Percentiles rank a stretch among this genome's conserved stretches.
These are phyloP conservation scores for Tranzscheliella williamsii DNA, from an alignment of 1,284 basidiomycete genomes.

Conservation along the genomic window DNA sequence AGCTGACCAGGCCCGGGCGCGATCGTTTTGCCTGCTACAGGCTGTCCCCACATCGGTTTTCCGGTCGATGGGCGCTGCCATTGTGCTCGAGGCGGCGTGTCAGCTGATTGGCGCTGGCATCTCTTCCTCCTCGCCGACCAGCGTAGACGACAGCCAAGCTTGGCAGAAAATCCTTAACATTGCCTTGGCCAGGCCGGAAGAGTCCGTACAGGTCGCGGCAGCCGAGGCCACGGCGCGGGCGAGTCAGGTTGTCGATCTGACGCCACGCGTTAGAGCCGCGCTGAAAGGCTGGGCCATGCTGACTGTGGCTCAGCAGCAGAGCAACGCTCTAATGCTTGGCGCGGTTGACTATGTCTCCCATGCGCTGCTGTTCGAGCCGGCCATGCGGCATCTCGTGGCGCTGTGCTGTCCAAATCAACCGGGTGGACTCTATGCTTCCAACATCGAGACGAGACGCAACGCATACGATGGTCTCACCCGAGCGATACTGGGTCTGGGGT, in stretches of 20 bases:
- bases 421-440: conserved; percentile 15
- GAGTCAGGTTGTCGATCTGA: conserved; percentile 72
- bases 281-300: conserved; percentile 69
- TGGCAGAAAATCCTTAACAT: conserved; percentile 67
- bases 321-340: conserved; percentile 76
- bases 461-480: conserved; percentile 70
- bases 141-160: conserved; percentile 6
- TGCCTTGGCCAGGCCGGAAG: conserved; percentile 72
- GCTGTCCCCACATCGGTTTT: conserved; percentile 68
- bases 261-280: conserved; percentile 47
- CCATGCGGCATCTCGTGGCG: conserved; percentile 69
- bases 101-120: conserved; percentile 68
- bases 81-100: conserved; percentile 76
- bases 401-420: conserved; percentile 67
- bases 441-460: conserved; percentile 72
- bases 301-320: conserved; percentile 71
- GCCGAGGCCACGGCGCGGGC: conserved; percentile 70
- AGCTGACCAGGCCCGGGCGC: conserved; percentile 1
- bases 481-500: conserved; percentile 1
- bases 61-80: conserved; percentile 73
- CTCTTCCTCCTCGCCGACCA: not conserved
- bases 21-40: conserved; percentile 66
- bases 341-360: conserved; percentile 70
- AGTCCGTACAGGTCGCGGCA: conserved; percentile 74
- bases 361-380: conserved; percentile 66